Evolutionary conservation across 2,329 filamentous ascomycete species (phyloP).

Genomic region (Stromatinia cepivora): DNA sequence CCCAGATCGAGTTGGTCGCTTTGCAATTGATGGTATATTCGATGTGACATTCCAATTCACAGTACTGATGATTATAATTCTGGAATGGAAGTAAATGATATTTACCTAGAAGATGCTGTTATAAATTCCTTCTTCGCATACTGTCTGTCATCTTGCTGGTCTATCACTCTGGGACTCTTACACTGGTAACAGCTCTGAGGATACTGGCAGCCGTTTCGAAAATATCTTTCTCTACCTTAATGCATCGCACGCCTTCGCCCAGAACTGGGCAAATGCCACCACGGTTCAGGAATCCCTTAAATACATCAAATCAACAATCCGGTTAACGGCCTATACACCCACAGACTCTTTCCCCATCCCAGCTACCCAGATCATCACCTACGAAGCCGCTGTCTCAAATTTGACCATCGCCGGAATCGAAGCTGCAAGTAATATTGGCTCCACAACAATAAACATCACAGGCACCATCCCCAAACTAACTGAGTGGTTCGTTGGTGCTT

Average conservation of each 20-base stretch:
- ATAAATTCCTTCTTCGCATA: conserved; percentile 34
- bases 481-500: conserved; percentile 5
- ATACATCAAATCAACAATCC: neutral
- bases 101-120: conserved; percentile 31
- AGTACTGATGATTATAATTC: conserved; percentile 33
- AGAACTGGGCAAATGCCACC: conserved; percentile 31
- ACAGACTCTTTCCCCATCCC: conserved; percentile 3
- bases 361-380: conserved; percentile 1
- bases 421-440: neutral
- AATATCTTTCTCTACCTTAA: conserved; percentile 26
- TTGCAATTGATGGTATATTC: conserved; percentile 39
- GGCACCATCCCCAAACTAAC: neutral
- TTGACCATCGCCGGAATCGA: conserved; percentile 11
- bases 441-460: neutral
- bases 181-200: conserved; percentile 29
- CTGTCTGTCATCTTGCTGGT: conserved; percentile 42
- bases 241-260: conserved; percentile 24
- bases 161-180: conserved; percentile 32
- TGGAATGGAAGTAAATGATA: conserved; percentile 45
- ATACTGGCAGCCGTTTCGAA: conserved; percentile 33
- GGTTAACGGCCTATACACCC: conserved; percentile 3
- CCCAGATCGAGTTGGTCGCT: conserved; percentile 45
- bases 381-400: conserved; percentile 2
- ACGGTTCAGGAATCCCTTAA: conserved; percentile 7
- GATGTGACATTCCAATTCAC: too few relatives aligned